Evolutionary conservation across 148 eudicot species (phyloP), one percentile per base, ranked within the genome.

Genomic region (Euryodendron excelsum): DNA sequence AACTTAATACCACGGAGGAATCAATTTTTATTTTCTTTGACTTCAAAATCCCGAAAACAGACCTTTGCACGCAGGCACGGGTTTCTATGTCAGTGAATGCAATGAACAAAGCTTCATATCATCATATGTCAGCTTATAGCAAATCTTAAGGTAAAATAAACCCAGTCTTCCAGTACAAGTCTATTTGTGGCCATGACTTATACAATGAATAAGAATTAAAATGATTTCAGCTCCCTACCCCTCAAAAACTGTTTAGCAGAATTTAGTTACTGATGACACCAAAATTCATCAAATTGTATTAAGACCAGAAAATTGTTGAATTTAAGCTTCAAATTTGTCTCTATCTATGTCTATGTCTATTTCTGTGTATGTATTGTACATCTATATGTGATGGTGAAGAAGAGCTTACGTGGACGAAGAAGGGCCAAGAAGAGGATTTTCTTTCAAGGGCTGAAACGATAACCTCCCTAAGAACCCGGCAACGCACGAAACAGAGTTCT

Each of bases 341-440:
- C n/a, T n/a, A n/a, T n/a, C n/a, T n/a, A n/a, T n/a, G n/a, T n/a
- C n/a, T n/a, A n/a, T n/a, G n/a, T n/a, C n/a, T n/a, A n/a, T n/a
- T n/a, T n/a, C n/a, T n/a, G n/a, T n/a, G n/a, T n/a, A n/a, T n/a
- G n/a, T n/a, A n/a, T n/a, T n/a, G n/a, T n/a, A n/a, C n/a, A n/a
- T n/a, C n/a, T n/a, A n/a, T n/a, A n/a, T n/a, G n/a, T n/a, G n/a
- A n/a, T n/a, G n/a, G n/a, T n/a, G n/a, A n/a, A 64, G 60, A 36
- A 75, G 33, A 39, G 78, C 87, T 83, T 87, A 94, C 98, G 98
- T 83, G 39, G 88, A 31, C 58, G 98, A 82, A n/a, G 97, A 91
- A 56, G 98, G 98, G 13, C 98, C 98, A 3, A 94, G 94, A 37
- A 94, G 91, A 60, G 91, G 93, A 63, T 94, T 94, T 73, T 94